Conservation (phyloP, 2,329 filamentous ascomycete genomes). For the Colletotrichum plurivorum region DNA sequence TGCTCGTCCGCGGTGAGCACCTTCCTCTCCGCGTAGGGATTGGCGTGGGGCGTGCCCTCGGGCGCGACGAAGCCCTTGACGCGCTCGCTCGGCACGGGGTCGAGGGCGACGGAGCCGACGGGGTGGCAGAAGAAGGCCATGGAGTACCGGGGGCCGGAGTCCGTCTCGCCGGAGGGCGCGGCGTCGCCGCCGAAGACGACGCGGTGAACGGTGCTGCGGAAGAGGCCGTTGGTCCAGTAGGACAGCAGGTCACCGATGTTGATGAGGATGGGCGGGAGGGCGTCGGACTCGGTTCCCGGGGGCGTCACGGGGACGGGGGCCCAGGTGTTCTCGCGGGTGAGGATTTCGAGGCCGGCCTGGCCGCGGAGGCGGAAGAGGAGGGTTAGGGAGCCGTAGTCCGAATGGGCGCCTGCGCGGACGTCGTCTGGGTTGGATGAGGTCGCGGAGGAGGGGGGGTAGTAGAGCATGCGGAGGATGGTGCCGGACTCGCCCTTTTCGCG, state of each 20-base stretch:
- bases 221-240: slow-evolving; percentile 91
- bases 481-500: slow-evolving; percentile 62
- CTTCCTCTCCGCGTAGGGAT: slow-evolving; percentile 66
- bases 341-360: slow-evolving; percentile 89
- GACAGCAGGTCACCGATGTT: slow-evolving; percentile 79
- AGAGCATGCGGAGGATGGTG: slow-evolving; percentile 78
- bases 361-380: slow-evolving; percentile 89
- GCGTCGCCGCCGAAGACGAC: slow-evolving; percentile 75
- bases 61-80: slow-evolving; percentile 60
- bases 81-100: slow-evolving; percentile 72
- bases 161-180: slow-evolving; percentile 58
- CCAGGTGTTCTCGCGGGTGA: slow-evolving; percentile 70
- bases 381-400: slow-evolving; percentile 83
- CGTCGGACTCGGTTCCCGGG: slow-evolving; percentile 69
- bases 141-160: slow-evolving; percentile 70
- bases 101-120: slow-evolving; percentile 64
- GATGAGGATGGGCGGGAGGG: slow-evolving; percentile 83
- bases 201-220: slow-evolving; percentile 90
- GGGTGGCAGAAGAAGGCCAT: slow-evolving; percentile 81
- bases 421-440: slow-evolving; percentile 66
- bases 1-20: slow-evolving; percentile 76
- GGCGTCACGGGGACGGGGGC: slow-evolving; percentile 78
- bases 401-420: slow-evolving; percentile 91
- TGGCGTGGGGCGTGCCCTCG: slow-evolving; percentile 50
- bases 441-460: slow-evolving; percentile 72